Evolutionary conservation across 345 rosid species (phyloP).

Genomic region (Hibiscus tridactylites): DNA sequence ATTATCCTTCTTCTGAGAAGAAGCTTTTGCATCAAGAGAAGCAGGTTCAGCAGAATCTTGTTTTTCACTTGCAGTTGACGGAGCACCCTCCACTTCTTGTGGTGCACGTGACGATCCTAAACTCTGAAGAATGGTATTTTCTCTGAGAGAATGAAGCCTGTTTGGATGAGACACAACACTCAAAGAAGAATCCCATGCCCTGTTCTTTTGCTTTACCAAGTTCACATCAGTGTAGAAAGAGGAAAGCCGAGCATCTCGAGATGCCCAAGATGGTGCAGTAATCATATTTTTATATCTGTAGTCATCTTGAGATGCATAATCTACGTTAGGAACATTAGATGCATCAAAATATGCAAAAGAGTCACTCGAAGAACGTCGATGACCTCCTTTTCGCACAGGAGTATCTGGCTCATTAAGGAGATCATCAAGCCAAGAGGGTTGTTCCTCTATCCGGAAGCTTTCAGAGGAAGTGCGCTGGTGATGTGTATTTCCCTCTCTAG

Average conservation of each 20-base stretch:
- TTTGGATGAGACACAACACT: constrained; percentile 31
- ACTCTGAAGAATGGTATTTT: constrained; percentile 37
- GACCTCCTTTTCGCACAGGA: constrained; percentile 83
- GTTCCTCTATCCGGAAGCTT: constrained; percentile 73
- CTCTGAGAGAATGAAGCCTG: constrained; percentile 42
- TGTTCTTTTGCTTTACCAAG: constrained; percentile 40
- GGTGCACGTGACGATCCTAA: constrained; percentile 37
- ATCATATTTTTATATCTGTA: constrained; percentile 33
- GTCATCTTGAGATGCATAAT: constrained; percentile 59
- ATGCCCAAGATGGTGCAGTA: constrained; percentile 45
- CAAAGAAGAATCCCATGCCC: constrained; percentile 43
- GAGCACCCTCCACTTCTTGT: constrained; percentile 43
- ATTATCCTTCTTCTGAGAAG: constrained; percentile 49
- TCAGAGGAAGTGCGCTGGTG: constrained; percentile 94
- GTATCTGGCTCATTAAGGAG: constrained; percentile 95
- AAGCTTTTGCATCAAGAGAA: constrained; percentile 37
- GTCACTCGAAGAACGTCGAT: constrained; percentile 97
- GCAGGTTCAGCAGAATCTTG: constrained; percentile 47
- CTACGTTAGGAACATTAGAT: constrained; percentile 48
- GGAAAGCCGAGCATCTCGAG: constrained; percentile 45
- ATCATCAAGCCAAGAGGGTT: constrained; percentile 99
- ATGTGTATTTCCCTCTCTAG: constrained; percentile 40
- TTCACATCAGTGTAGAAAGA: constrained; percentile 41
- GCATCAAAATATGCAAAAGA: constrained; percentile 76
- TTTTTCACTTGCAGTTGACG: constrained; percentile 37